Percentiles rank a stretch among this genome's conserved stretches.
phyloP scores from a whole-genome alignment of 1,284 basidiomycete species.

The Xerocomus minutiporus region DNA sequence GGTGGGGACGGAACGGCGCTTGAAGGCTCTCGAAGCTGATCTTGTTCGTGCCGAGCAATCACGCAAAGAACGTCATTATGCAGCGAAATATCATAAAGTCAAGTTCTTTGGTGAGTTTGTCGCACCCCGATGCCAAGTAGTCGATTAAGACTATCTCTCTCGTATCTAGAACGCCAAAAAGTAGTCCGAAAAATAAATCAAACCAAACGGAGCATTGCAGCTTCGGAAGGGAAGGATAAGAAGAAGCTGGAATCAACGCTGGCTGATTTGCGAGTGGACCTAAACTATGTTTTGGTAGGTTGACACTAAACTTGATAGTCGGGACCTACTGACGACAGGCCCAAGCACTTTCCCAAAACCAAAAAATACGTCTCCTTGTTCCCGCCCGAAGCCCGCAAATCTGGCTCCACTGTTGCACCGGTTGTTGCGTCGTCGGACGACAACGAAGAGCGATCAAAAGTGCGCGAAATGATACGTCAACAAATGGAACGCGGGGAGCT shows the following conservation, averaged over 20 bases:
- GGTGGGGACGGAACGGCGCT: constrained; percentile 70
- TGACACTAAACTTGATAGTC: background rate
- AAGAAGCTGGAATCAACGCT: constrained; percentile 49
- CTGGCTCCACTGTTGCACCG: constrained; percentile 22
- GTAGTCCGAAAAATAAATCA: constrained; percentile 69
- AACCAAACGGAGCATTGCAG: constrained; percentile 47
- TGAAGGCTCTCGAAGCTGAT: constrained; percentile 73
- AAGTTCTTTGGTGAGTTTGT: constrained; percentile 79
- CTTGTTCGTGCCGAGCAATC: constrained; percentile 56
- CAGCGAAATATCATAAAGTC: constrained; percentile 75
- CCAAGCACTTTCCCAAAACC: constrained; percentile 73
- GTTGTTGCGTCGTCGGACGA: constrained; percentile 15
- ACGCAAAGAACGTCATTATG: constrained; percentile 67
- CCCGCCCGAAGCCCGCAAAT: constrained; percentile 57
- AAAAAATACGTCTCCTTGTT: constrained; percentile 86
- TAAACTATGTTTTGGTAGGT: constrained; percentile 79
- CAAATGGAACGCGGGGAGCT: constrained; percentile 66
- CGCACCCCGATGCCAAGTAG: background rate
- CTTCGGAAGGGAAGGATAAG: constrained; percentile 36
- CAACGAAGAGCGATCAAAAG: constrained; percentile 49
- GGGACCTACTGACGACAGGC: constrained; percentile 3
- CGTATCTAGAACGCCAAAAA: constrained; percentile 69
- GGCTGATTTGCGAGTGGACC: constrained; percentile 62
- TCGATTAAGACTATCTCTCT: background rate
- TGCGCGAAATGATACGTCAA: constrained; percentile 56